Evolutionary conservation across 2,329 filamentous ascomycete species (phyloP).

Genomic region (Diaporthe sp.): DNA sequence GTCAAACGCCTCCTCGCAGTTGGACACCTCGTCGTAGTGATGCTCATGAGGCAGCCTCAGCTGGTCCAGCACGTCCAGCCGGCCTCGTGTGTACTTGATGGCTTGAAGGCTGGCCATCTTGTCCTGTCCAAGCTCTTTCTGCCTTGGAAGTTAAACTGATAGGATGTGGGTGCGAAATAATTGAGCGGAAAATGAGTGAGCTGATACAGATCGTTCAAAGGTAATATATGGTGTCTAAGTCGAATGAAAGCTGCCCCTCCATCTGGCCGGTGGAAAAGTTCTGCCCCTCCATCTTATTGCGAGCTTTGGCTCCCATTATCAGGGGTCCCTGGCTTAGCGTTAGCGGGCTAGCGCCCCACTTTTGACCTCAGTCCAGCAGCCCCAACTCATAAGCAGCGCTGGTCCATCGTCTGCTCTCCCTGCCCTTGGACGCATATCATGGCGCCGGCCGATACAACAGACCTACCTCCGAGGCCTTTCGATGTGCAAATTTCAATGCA

Average conservation of each 20-base stretch:
- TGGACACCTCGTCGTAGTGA: conserved; percentile 79
- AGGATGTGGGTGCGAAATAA: background rate
- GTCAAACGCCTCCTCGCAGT: conserved; percentile 80
- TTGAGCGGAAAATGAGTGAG: background rate
- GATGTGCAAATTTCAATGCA: no score
- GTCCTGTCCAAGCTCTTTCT: conserved; percentile 36
- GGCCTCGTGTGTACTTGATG: conserved; percentile 79
- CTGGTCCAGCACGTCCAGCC: conserved; percentile 83
- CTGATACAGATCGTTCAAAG: background rate
- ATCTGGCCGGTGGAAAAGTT: background rate
- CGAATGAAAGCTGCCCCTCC: background rate
- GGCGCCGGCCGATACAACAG: no score
- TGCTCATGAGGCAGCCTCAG: conserved; percentile 84
- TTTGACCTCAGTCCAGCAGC: no score
- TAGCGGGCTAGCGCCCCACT: no score
- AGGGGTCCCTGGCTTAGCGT: background rate
- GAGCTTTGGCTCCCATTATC: background rate
- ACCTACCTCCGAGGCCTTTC: no score
- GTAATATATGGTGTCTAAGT: background rate
- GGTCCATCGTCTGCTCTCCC: no score
- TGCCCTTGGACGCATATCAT: no score
- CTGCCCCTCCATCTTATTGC: background rate
- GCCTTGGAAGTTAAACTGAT: background rate
- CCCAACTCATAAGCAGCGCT: no score
- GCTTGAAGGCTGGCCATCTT: conserved; percentile 75